Evolutionary conservation across 106 monocot genomes (phyloP).

Genomic region (Platanthera guangdongensis): DNA sequence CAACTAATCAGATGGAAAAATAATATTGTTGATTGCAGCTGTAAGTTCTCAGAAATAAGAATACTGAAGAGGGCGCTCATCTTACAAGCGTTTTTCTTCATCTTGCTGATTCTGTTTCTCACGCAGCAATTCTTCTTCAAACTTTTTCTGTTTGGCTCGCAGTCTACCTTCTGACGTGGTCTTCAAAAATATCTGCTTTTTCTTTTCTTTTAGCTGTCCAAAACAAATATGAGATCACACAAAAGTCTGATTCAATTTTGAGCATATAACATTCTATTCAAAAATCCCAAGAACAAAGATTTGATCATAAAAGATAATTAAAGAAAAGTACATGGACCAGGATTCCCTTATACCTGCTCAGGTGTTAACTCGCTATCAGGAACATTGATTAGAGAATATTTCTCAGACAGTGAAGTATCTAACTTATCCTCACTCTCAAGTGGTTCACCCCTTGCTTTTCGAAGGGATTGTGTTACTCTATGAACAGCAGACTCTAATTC

Average conservation of each 20-base stretch:
- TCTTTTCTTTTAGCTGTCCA: constrained; percentile 76
- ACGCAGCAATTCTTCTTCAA: constrained; percentile 66
- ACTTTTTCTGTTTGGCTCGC: constrained; percentile 73
- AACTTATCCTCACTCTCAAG: constrained; percentile 57
- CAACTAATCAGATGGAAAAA: not conserved
- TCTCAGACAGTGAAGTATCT: constrained; percentile 56
- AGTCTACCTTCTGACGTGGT: constrained; percentile 77
- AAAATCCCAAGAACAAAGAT: not conserved
- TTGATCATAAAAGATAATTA: not conserved
- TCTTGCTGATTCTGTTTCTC: constrained; percentile 80
- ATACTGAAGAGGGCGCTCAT: constrained; percentile 4
- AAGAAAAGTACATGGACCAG: not conserved
- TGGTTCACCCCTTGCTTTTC: constrained; percentile 75
- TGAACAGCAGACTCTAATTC: constrained; percentile 65
- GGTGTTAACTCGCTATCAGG: constrained; percentile 69
- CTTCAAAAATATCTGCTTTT: constrained; percentile 75
- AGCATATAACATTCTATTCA: not conserved
- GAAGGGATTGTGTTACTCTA: constrained; percentile 61
- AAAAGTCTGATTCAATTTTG: not conserved
- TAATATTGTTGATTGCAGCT: not conserved
- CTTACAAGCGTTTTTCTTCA: constrained; percentile 84
- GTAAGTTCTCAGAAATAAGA: constrained; percentile 1
- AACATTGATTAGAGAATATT: constrained; percentile 62
- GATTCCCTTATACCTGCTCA: constrained; percentile 51
- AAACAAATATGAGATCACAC: not conserved